Evolutionary conservation across 495 filamentous ascomycete species (phyloP), one percentile per base, ranked within the genome.

Genomic region (Pseudotulostoma volvatum): DNA sequence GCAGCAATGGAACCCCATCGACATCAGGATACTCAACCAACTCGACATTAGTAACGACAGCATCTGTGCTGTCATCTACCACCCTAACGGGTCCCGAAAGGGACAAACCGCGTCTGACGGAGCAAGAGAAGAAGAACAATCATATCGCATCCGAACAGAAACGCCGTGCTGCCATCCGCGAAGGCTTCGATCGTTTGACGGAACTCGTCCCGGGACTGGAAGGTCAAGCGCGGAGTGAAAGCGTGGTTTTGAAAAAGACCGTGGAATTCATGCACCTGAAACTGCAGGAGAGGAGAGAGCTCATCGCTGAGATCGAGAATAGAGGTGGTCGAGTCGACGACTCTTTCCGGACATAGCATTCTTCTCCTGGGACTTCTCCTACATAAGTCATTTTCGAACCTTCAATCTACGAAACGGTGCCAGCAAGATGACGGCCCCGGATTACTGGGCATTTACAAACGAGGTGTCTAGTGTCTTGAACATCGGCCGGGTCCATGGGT

Each of bases 91-190:
- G 33, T 7, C 28, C 21, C 1, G 61, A 64, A 11, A 63, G 66
- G 34, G 77, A 82, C 19, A 77, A 76, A 46, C 80, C 81, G n/a
- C 75, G 84, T 14, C 65, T 93, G 39, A 84, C 79, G 2, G 82
- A 87, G 39, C 71, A 80, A 42, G 79, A 93, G 54, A 93, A 90
- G 66, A 92, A 90, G 59, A 74, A 74, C 43, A 94, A 93, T 47
- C 86, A 93, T 51, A 90, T 93, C 46, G 74, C 73, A 7, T 86
- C 81, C 1, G 87, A 95, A 55, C 80, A 92, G 54, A 93, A 93
- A 57, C 79, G 87, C 9, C 77, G 87, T 20, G 72, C 81, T 46
- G 79, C 79, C 3, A 93, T 95, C 43, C 73, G 87, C 19, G 74
- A 81, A 20, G 83, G 79, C n/a, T 93, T 90, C 46, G 86, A 94